A percentile compares a stretch with the other conserved stretches of the same genome.
phyloP scores from a whole-genome alignment of 805 yeast species.

The Pichia deserticola region DNA sequence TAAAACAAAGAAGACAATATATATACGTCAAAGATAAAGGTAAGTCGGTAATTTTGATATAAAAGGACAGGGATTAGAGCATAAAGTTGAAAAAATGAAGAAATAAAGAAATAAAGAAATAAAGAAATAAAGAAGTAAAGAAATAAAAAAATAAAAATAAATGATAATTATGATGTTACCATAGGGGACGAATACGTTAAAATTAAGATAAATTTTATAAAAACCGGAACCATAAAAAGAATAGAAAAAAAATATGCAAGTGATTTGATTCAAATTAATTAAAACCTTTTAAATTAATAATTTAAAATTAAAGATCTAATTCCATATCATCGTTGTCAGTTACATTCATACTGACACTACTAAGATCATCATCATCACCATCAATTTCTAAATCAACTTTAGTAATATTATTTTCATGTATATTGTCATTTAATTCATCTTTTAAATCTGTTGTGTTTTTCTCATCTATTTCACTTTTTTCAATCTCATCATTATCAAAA shows the following conservation, averaged over 20 bases:
- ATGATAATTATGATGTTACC: too few relatives aligned
- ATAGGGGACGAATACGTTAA: too few relatives aligned
- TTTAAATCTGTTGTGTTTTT: slow-evolving; percentile 1
- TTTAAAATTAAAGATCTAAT: slow-evolving; percentile 1
- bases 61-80: not conserved
- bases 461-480: slow-evolving; percentile 16
- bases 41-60: not conserved
- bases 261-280: too few relatives aligned
- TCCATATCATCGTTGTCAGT: slow-evolving; percentile 4
- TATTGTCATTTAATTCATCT: not conserved
- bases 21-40: too few relatives aligned
- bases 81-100: too few relatives aligned
- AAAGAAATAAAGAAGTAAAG: not conserved
- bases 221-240: too few relatives aligned
- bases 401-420: slow-evolving; percentile 15
- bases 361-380: slow-evolving; percentile 1
- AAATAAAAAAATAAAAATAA: not conserved
- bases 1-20: too few relatives aligned
- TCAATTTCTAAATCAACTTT: slow-evolving; percentile 15
- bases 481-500: slow-evolving; percentile 16
- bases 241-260: not conserved
- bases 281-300: too few relatives aligned
- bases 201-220: too few relatives aligned
- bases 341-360: not conserved
- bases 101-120: not conserved